Conservation (phyloP, 1,284 basidiomycete genomes). For the Puccinia triticina region DNA sequence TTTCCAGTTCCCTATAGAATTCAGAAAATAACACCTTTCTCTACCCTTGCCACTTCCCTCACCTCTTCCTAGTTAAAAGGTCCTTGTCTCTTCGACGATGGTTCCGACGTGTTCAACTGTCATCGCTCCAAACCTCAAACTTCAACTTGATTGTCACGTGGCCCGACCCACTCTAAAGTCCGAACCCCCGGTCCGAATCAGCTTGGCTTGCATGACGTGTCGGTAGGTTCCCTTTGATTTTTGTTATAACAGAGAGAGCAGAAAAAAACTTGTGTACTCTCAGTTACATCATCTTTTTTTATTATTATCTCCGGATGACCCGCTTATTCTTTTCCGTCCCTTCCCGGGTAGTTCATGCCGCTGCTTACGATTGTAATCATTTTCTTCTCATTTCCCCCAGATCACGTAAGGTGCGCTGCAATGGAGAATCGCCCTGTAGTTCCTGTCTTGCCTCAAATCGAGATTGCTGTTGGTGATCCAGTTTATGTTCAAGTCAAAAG, state of each 20-base stretch:
- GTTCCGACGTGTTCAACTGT: conserved; percentile 13
- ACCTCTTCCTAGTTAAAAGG: background rate
- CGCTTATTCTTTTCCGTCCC: background rate
- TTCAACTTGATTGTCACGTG: conserved; percentile 12
- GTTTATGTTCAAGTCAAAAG: background rate
- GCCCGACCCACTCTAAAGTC: conserved; percentile 5
- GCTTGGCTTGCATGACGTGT: conserved; percentile 41
- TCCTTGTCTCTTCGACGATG: background rate
- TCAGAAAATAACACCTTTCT: too few relatives aligned
- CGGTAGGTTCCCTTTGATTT: background rate
- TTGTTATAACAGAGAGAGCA: background rate
- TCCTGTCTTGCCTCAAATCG: conserved; percentile 36
- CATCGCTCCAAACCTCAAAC: conserved; percentile 18
- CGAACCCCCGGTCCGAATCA: conserved; percentile 24
- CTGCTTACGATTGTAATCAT: background rate
- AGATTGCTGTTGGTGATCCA: conserved; percentile 24
- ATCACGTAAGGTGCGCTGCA: conserved; percentile 39
- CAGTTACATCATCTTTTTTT: background rate
- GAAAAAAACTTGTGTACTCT: too few relatives aligned
- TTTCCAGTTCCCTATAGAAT: background rate
- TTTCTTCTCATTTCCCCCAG: conserved; percentile 12
- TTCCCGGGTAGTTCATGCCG: conserved; percentile 2
- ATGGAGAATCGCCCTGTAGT: conserved; percentile 38
- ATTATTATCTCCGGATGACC: background rate
- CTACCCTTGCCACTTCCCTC: background rate